Conservation (phyloP, 2,329 filamentous ascomycete species). For the Dothistroma septosporum region DNA sequence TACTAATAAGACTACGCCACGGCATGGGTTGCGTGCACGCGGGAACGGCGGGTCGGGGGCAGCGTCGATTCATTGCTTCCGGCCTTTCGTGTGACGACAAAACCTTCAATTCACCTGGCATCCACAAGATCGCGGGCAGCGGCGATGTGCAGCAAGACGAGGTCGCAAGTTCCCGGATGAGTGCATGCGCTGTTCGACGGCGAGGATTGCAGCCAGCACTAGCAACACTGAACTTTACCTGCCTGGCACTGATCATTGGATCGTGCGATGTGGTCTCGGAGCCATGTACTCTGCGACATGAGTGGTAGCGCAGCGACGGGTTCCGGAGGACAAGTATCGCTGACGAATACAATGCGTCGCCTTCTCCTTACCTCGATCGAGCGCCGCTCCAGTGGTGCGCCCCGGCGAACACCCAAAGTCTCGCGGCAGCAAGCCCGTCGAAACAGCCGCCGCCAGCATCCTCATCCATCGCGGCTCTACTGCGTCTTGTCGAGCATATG, state of each 20-base stretch:
- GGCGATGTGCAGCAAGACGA: not conserved
- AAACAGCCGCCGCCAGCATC: slow-evolving; percentile 11
- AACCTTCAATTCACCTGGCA: not conserved
- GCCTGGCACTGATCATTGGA: slow-evolving; percentile 4
- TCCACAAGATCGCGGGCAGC: not conserved
- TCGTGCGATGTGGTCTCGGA: not conserved
- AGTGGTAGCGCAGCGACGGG: not conserved
- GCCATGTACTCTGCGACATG: slow-evolving; percentile 1
- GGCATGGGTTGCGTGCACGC: slow-evolving; percentile 5
- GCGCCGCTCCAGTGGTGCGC: slow-evolving; percentile 1
- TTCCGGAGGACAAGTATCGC: not conserved
- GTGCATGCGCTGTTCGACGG: not conserved
- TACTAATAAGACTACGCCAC: slow-evolving; percentile 3
- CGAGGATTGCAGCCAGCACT: not conserved
- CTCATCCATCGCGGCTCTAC: slow-evolving; percentile 11
- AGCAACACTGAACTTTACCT: slow-evolving; percentile 3
- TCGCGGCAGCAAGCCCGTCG: not conserved
- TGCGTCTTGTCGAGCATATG: not conserved
- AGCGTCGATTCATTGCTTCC: not conserved
- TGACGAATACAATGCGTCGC: slow-evolving; percentile 3
- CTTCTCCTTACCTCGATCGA: slow-evolving; percentile 1
- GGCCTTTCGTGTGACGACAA: not conserved
- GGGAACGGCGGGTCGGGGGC: not conserved
- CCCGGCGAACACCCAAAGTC: not conserved
- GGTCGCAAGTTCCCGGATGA: not conserved